Percentiles rank a stretch among this genome's conserved stretches.
Conservation (phyloP, 306 rosid genomes). For the Herpetospermum pedunculosum region DNA sequence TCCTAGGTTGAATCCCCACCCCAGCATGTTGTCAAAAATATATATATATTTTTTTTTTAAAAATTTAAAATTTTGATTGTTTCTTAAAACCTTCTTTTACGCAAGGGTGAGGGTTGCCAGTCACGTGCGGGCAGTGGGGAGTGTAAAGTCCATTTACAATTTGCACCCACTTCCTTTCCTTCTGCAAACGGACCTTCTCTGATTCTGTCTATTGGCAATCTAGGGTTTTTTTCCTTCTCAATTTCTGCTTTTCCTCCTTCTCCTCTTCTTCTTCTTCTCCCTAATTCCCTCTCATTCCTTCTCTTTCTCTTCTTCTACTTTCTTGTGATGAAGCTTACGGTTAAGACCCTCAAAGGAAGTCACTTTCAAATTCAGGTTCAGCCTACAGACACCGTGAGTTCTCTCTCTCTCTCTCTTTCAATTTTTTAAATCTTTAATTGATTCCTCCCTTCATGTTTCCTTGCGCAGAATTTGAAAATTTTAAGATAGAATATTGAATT, state of each 20-base stretch:
- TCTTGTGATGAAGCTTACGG: conserved; percentile 73
- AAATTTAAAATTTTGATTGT: not conserved
- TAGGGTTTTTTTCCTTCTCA: not conserved
- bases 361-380: conserved; percentile 87
- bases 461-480: not conserved
- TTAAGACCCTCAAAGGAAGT: conserved; percentile 87
- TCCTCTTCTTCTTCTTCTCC: too few relatives aligned
- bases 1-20: too few relatives aligned
- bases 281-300: not conserved
- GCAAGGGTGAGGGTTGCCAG: not conserved
- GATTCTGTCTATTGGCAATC: not conserved
- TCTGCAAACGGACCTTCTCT: not conserved
- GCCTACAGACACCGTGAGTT: conserved; percentile 67
- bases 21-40: too few relatives aligned
- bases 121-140: conserved; percentile 7
- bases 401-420: not conserved
- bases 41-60: too few relatives aligned
- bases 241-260: not conserved
- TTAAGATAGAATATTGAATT: not conserved
- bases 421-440: not conserved
- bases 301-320: not conserved
- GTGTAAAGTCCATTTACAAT: conserved; percentile 8
- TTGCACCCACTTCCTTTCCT: not conserved
- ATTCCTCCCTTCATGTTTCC: not conserved
- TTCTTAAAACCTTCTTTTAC: not conserved